A percentile compares a stretch with the other conserved stretches of the same genome.
Conservation (phyloP, 192 early-diverging fungal genomes). For the Backusella macrospora region DNA sequence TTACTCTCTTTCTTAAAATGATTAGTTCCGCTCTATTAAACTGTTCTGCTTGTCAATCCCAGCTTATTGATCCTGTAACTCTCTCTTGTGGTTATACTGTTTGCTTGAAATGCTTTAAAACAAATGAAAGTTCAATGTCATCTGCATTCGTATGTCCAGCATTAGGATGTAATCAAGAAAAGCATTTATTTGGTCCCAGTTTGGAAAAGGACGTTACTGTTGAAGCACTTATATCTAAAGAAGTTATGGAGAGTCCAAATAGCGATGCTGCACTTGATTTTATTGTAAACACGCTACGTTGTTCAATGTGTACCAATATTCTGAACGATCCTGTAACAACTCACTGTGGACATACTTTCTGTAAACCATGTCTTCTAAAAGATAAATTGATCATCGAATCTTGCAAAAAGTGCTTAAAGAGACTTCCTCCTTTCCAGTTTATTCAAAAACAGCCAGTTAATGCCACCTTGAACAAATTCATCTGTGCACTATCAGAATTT, state of each 20-base stretch:
- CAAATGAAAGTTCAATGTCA: background rate
- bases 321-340: slow-evolving; percentile 12
- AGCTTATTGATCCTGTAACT: slow-evolving; percentile 3
- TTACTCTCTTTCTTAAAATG: background rate
- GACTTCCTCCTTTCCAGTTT: slow-evolving; percentile 7
- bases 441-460: slow-evolving; percentile 2
- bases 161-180: background rate
- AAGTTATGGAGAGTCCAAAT: background rate
- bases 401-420: slow-evolving; percentile 10
- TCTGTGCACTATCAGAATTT: background rate
- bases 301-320: slow-evolving; percentile 1
- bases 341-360: slow-evolving; percentile 29
- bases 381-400: slow-evolving; percentile 3
- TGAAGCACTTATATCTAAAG: background rate
- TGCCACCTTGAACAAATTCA: background rate
- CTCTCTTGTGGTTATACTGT: slow-evolving; percentile 27
- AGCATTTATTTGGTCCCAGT: slow-evolving; percentile 22
- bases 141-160: slow-evolving; percentile 17
- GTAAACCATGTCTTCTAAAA: slow-evolving; percentile 19
- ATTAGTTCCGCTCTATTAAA: slow-evolving; percentile 13
- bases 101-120: slow-evolving; percentile 7
- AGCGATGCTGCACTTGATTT: background rate
- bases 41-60: slow-evolving; percentile 16
- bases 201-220: background rate
- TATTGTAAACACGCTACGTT: background rate